Conservation (phyloP, 2,329 filamentous ascomycete genomes). For the Microsporum canis region DNA sequence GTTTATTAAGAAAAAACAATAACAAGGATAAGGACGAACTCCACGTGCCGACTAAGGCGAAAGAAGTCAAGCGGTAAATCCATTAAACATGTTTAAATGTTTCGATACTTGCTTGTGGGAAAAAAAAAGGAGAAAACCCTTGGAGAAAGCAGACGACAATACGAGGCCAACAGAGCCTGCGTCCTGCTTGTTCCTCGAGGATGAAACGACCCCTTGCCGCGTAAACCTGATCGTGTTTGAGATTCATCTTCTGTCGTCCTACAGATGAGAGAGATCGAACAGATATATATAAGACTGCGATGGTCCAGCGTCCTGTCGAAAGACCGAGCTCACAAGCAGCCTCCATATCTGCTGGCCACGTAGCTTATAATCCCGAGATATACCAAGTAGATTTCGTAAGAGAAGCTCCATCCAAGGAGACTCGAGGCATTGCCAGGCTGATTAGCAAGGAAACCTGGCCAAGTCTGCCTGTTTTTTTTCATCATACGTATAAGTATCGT, state of each 20-base stretch:
- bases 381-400: not conserved
- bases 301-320: too few relatives aligned
- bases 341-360: too few relatives aligned
- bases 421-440: not conserved
- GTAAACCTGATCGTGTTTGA: not conserved
- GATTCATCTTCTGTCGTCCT: not conserved
- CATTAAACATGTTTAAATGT: not conserved
- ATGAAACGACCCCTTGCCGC: not conserved
- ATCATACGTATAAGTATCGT: not conserved
- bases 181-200: not conserved
- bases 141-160: not conserved
- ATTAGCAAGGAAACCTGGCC: not conserved
- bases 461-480: not conserved
- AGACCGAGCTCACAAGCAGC: too few relatives aligned
- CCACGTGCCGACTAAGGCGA: not conserved
- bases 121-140: too few relatives aligned
- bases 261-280: not conserved
- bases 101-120: not conserved
- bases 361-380: too few relatives aligned
- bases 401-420: not conserved
- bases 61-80: not conserved
- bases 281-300: not conserved
- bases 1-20: not conserved
- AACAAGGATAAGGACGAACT: not conserved
- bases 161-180: not conserved